phyloP scores from a whole-genome alignment of 2,329 filamentous ascomycete genomes.

The Paraphaeosphaeria sporulosa region DNA sequence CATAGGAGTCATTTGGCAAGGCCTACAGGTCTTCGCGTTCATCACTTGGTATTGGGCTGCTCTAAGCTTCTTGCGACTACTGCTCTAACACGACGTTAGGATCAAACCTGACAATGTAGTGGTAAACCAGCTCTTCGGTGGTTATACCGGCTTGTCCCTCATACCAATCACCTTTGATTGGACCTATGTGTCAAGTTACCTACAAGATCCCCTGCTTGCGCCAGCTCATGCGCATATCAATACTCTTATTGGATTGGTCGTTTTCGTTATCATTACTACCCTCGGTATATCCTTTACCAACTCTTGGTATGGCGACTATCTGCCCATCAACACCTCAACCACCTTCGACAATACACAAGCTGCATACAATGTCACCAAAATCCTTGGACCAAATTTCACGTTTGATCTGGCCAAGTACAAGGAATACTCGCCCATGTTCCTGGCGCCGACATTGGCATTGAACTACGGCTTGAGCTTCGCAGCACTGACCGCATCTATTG shows the following conservation, averaged over 20 bases:
- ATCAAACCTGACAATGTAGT: conserved; percentile 72
- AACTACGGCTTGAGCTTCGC: conserved; percentile 50
- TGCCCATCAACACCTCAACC: conserved; percentile 44
- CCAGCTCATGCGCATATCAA: conserved; percentile 42
- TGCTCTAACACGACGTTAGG: conserved; percentile 15
- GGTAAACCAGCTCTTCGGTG: conserved; percentile 77
- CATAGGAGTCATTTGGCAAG: conserved; percentile 64
- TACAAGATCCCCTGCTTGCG: conserved; percentile 39
- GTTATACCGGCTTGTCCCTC: conserved; percentile 70
- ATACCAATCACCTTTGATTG: conserved; percentile 80
- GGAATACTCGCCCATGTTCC: conserved; percentile 47
- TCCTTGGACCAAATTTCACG: conserved; percentile 38
- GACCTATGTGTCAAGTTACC: conserved; percentile 56
- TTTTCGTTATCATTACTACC: conserved; percentile 42
- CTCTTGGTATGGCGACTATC: conserved; percentile 43
- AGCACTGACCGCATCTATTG: conserved; percentile 45
- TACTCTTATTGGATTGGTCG: conserved; percentile 39
- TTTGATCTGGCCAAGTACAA: conserved; percentile 45
- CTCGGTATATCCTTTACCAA: conserved; percentile 45
- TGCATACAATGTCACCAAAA: conserved; percentile 43
- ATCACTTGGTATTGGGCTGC: conserved; percentile 64
- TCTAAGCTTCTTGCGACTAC: not conserved
- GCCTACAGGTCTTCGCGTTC: conserved; percentile 74
- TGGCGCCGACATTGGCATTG: conserved; percentile 49
- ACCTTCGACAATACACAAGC: conserved; percentile 47